A percentile compares a stretch with the other conserved stretches of the same genome.
These are phyloP conservation scores for Lachancea waltii DNA, from an alignment of 805 yeast species.

Conservation along the genomic window DNA sequence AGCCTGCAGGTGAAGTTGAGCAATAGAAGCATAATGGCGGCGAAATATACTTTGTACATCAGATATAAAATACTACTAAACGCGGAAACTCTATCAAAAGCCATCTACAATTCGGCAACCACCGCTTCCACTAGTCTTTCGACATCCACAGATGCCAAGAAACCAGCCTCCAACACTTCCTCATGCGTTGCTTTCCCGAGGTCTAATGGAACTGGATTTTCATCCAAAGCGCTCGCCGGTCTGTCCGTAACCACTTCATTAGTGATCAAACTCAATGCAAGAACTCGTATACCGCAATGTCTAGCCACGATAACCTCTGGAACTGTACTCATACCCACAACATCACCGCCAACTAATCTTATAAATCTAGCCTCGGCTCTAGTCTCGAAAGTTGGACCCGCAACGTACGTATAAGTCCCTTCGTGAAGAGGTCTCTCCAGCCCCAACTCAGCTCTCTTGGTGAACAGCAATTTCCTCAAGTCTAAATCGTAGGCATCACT, in stretches of 20 bases:
- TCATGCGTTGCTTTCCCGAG: constrained; percentile 82
- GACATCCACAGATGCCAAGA: constrained; percentile 75
- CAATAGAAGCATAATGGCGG: constrained; percentile 42
- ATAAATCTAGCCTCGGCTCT: constrained; percentile 86
- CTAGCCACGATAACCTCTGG: constrained; percentile 93
- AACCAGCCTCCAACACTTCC: constrained; percentile 85
- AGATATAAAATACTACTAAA: constrained; percentile 1
- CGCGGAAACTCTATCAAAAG: not conserved
- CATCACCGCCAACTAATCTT: constrained; percentile 72
- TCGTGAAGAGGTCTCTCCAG: constrained; percentile 63
- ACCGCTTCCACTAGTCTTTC: constrained; percentile 60
- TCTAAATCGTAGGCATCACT: constrained; percentile 84
- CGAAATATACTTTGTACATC: not conserved
- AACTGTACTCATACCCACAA: constrained; percentile 97
- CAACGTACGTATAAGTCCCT: constrained; percentile 77
- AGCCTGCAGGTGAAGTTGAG: constrained; percentile 92
- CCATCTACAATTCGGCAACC: constrained; percentile 36
- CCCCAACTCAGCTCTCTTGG: constrained; percentile 44
- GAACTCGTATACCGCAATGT: constrained; percentile 74
- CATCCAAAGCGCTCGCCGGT: constrained; percentile 61
- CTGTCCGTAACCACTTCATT: constrained; percentile 68
- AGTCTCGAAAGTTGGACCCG: constrained; percentile 93
- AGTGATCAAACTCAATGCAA: constrained; percentile 83
- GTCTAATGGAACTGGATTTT: constrained; percentile 45
- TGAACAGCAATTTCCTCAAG: constrained; percentile 55